A percentile compares a stretch with the other conserved stretches of the same genome.
Conservation (phyloP, 179 eudicot species). For the Spergularia azorica region DNA sequence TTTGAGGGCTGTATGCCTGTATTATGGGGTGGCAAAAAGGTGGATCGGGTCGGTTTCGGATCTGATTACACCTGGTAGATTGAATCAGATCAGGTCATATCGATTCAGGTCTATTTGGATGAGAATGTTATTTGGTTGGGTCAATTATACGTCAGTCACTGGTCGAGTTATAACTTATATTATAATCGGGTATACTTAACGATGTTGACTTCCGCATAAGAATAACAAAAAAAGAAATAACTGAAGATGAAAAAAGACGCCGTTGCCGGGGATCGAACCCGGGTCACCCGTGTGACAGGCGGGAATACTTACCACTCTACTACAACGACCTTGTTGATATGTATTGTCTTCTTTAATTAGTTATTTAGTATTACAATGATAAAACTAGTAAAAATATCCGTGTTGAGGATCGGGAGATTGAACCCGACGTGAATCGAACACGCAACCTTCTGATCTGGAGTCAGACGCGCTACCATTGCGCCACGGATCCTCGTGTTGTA, state of each 20-base stretch:
- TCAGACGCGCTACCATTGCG: conserved; percentile 12
- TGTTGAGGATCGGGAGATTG: conserved; percentile 6
- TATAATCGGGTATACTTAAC: too few relatives aligned
- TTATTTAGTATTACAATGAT: background rate
- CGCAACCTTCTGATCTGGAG: conserved; percentile 10
- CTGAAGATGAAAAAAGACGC: conserved; percentile 17
- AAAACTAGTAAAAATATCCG: background rate
- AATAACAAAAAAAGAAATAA: too few relatives aligned
- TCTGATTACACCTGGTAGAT: too few relatives aligned
- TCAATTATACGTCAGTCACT: too few relatives aligned
- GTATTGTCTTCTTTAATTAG: background rate
- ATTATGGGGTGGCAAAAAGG: too few relatives aligned
- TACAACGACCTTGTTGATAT: conserved; percentile 63
- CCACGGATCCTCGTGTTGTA: background rate
- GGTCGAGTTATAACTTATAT: too few relatives aligned
- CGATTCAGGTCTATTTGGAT: too few relatives aligned
- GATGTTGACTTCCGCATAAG: too few relatives aligned
- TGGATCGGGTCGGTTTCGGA: too few relatives aligned
- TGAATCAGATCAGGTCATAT: too few relatives aligned
- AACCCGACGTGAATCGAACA: conserved; percentile 13
- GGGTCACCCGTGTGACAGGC: conserved; percentile 99
- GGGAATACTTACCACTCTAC: conserved; percentile 99
- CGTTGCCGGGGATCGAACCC: conserved; percentile 99
- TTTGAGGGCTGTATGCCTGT: too few relatives aligned
- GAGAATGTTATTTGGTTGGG: too few relatives aligned